A percentile compares a stretch with the other conserved stretches of the same genome.
phyloP scores from a whole-genome alignment of 371 early-diverging fungal genomes.

The Chytridium lagenaria region DNA sequence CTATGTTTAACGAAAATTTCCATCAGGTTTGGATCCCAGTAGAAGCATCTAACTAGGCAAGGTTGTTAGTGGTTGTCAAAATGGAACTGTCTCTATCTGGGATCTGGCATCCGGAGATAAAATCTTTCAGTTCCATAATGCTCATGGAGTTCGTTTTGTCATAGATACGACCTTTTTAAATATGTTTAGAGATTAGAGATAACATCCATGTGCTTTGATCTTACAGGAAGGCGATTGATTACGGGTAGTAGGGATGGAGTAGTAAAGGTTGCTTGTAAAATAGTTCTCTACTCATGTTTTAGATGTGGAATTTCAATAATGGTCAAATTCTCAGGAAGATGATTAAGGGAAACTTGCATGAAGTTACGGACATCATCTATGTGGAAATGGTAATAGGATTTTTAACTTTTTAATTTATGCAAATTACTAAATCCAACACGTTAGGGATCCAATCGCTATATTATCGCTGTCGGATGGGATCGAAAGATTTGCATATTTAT shows the following conservation, averaged over 20 bases:
- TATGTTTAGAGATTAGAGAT: constrained; percentile 52
- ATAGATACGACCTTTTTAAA: neutral
- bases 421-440: neutral
- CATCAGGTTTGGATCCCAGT: constrained; percentile 54
- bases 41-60: constrained; percentile 6
- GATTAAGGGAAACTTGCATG: constrained; percentile 48
- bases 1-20: constrained; percentile 62
- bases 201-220: constrained; percentile 64
- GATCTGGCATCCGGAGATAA: constrained; percentile 57
- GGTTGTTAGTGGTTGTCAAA: constrained; percentile 63
- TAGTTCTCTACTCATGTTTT: constrained; percentile 12
- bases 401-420: neutral
- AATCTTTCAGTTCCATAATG: constrained; percentile 59
- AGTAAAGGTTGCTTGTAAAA: constrained; percentile 47
- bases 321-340: constrained; percentile 61
- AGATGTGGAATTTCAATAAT: constrained; percentile 70
- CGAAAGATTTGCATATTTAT: constrained; percentile 55
- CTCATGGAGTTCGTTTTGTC: constrained; percentile 51
- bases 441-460: constrained; percentile 57
- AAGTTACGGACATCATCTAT: constrained; percentile 57
- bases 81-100: constrained; percentile 59
- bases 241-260: constrained; percentile 60
- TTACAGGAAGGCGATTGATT: constrained; percentile 55
- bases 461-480: constrained; percentile 64
- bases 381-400: constrained; percentile 53